These are phyloP conservation scores for Corymbia calophylla DNA, from an alignment of 441 rosid genomes.

Conservation along the genomic window DNA sequence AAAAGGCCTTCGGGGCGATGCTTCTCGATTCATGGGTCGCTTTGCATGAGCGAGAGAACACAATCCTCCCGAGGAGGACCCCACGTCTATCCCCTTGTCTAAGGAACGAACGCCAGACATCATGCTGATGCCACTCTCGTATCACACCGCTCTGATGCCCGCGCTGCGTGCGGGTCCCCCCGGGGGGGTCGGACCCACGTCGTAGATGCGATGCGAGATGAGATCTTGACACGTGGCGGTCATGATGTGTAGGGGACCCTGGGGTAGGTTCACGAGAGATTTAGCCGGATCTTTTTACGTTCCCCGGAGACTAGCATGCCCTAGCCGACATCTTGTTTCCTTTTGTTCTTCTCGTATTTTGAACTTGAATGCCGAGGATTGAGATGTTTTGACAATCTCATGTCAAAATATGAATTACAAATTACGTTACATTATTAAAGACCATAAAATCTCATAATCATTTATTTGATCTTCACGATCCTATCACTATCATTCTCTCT, in stretches of 20 bases:
- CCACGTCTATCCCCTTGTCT: not conserved
- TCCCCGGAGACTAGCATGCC: not conserved
- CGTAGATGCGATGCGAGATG: not conserved
- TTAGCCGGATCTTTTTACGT: not conserved
- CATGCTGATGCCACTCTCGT: conserved; percentile 23
- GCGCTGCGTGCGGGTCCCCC: not conserved
- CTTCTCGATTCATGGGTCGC: not conserved
- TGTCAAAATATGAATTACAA: not conserved
- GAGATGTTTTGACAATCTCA: not conserved
- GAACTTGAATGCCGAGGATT: not conserved
- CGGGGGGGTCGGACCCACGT: not conserved
- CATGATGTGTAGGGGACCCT: not conserved
- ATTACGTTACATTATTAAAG: not conserved
- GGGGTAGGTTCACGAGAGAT: not conserved
- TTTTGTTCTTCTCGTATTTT: not conserved
- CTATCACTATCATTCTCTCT: not conserved
- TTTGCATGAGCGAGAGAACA: not conserved
- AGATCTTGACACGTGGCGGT: conserved; percentile 8
- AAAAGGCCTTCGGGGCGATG: not conserved
- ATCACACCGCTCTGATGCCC: not conserved
- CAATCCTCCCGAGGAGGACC: not conserved
- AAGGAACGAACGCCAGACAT: not conserved
- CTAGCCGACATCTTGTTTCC: not conserved
- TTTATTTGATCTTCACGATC: not conserved
- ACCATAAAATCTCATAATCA: rapidly evolving